phyloP scores from a whole-genome alignment of 495 filamentous ascomycete species.

The Penicillium samsonianum region DNA sequence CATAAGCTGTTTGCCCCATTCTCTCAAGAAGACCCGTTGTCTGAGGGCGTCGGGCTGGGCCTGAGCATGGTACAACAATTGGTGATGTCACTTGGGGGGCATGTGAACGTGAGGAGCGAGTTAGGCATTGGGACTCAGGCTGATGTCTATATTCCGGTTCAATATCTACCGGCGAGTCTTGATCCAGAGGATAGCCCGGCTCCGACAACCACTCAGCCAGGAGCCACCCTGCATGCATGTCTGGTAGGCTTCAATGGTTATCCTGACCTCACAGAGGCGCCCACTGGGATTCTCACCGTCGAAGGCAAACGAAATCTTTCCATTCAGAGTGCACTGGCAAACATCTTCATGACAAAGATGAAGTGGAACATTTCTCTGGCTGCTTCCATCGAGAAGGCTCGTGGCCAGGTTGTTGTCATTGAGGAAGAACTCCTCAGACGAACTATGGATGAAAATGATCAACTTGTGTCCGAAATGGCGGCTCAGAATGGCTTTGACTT shows the following conservation, averaged over 20 bases:
- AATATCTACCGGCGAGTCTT: conserved; percentile 16
- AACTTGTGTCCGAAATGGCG: conserved; percentile 12
- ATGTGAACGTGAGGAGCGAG: conserved; percentile 60
- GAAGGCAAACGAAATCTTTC: conserved; percentile 40
- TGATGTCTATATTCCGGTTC: conserved; percentile 53
- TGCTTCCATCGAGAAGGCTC: conserved; percentile 26
- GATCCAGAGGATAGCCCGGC: conserved; percentile 71
- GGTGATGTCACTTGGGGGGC: conserved; percentile 57
- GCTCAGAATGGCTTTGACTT: conserved; percentile 21
- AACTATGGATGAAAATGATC: conserved; percentile 10
- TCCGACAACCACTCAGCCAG: conserved; percentile 20
- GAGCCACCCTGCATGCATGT: conserved; percentile 20
- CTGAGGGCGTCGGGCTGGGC: conserved; percentile 67
- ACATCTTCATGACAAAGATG: conserved; percentile 30
- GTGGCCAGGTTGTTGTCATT: conserved; percentile 35
- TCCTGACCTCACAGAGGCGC: conserved; percentile 28
- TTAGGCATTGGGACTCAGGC: conserved; percentile 60
- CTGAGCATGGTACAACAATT: conserved; percentile 70
- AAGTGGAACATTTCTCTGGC: conserved; percentile 36
- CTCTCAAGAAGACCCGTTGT: conserved; percentile 65
- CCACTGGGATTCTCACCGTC: conserved; percentile 26
- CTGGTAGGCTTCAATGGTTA: conserved; percentile 37
- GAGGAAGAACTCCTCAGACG: conserved; percentile 29
- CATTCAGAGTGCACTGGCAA: conserved; percentile 34
- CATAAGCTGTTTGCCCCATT: conserved; percentile 69